These are phyloP conservation scores for Metschnikowia santaceciliae DNA, from an alignment of 805 yeast genomes.

Conservation along the genomic window DNA sequence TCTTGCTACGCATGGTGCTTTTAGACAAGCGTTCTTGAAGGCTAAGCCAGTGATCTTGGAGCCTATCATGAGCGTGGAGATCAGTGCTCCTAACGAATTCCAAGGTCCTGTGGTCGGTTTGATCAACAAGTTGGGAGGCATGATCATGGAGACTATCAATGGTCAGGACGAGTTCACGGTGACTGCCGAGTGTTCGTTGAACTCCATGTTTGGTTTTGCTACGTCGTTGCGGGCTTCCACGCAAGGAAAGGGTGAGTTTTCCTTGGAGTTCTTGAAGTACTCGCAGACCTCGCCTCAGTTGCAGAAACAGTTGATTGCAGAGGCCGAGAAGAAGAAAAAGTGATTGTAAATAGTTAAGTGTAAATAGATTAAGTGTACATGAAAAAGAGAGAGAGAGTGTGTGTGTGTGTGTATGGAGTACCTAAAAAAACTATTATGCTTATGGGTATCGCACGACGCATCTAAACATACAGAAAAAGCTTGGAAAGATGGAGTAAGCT, in stretches of 20 bases:
- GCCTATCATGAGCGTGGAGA: conserved; percentile 92
- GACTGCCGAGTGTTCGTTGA: conserved; percentile 93
- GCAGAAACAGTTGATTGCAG: conserved; percentile 86
- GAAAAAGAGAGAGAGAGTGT: too few relatives aligned
- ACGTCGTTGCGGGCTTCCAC: conserved; percentile 93
- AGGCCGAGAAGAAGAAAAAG: conserved; percentile 44
- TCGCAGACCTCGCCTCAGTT: conserved; percentile 87
- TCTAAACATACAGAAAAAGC: too few relatives aligned
- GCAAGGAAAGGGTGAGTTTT: conserved; percentile 98
- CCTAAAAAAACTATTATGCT: too few relatives aligned
- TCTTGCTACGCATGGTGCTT: conserved; percentile 88
- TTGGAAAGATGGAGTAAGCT: too few relatives aligned
- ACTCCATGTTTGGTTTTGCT: conserved; percentile 94
- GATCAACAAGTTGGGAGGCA: conserved; percentile 86
- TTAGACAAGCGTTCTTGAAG: conserved; percentile 81
- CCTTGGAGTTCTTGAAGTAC: conserved; percentile 90
- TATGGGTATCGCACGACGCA: too few relatives aligned
- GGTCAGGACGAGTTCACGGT: conserved; percentile 92
- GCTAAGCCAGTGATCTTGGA: conserved; percentile 88
- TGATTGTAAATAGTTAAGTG: neutral
- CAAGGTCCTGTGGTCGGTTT: conserved; percentile 91
- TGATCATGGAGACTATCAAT: conserved; percentile 90
- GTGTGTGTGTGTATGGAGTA: too few relatives aligned
- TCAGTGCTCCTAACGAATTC: conserved; percentile 94
- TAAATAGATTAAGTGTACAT: neutral